phyloP scores from a whole-genome alignment of 371 early-diverging fungal genomes.

The Basidiobolus meristosporus region DNA sequence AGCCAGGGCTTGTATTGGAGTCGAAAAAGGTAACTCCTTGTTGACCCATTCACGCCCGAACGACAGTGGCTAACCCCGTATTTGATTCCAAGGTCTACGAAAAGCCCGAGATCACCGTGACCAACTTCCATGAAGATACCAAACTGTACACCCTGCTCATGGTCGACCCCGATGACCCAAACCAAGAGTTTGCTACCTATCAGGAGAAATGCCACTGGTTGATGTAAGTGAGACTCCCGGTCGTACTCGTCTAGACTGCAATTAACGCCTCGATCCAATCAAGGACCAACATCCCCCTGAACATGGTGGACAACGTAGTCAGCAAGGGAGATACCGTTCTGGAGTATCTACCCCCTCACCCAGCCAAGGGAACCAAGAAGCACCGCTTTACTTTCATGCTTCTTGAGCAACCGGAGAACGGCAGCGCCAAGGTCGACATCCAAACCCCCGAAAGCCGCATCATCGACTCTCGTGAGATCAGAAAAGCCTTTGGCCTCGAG shows the following conservation, averaged over 20 bases:
- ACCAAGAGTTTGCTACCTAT: constrained; percentile 30
- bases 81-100: constrained; percentile 2
- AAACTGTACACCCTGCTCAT: constrained; percentile 49
- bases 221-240: constrained; percentile 11
- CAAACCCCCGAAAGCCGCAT: not conserved
- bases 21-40: not conserved
- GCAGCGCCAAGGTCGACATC: constrained; percentile 4
- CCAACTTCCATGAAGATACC: constrained; percentile 42
- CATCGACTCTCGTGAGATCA: constrained; percentile 15
- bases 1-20: constrained; percentile 24
- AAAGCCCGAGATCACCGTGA: constrained; percentile 30
- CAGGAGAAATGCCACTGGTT: constrained; percentile 47
- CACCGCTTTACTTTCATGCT: constrained; percentile 57
- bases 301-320: constrained; percentile 21
- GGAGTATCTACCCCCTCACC: constrained; percentile 62
- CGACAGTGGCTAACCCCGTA: too few relatives aligned
- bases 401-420: constrained; percentile 43
- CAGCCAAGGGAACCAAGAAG: constrained; percentile 54
- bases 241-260: not conserved
- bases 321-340: constrained; percentile 26
- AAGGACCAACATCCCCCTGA: constrained; percentile 41
- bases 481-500: constrained; percentile 17
- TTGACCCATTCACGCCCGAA: not conserved
- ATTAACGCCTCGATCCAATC: not conserved
- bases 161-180: constrained; percentile 54